phyloP scores from a whole-genome alignment of 352 stramenopile genomes.

The Pythium scleroteichum region DNA sequence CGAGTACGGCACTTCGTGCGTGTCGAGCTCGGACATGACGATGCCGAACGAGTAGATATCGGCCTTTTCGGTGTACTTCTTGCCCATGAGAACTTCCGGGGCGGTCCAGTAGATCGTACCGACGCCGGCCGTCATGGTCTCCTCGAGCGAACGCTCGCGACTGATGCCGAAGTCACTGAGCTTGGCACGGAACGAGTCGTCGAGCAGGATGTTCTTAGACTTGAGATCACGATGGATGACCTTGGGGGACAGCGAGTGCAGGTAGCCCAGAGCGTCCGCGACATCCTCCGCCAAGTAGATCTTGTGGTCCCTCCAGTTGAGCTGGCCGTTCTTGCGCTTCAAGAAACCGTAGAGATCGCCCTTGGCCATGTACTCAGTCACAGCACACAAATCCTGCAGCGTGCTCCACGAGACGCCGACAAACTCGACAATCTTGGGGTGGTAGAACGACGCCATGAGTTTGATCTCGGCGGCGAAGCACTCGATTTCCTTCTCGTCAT shows the following conservation, averaged over 20 bases:
- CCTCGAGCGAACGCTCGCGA: conserved; percentile 67
- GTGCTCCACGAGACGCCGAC: conserved; percentile 20
- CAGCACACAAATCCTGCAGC: conserved; percentile 14
- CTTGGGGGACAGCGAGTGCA: conserved; percentile 68
- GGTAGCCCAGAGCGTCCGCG: conserved; percentile 63
- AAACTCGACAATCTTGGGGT: conserved; percentile 20
- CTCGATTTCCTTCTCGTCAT: conserved; percentile 82
- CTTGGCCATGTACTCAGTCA: conserved; percentile 73
- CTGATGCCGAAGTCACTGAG: conserved; percentile 46
- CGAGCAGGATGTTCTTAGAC: conserved; percentile 18
- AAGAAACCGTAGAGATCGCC: conserved; percentile 74
- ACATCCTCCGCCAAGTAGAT: conserved; percentile 73
- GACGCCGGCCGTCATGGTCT: conserved; percentile 83
- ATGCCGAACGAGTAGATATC: conserved; percentile 19
- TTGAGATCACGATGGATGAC: conserved; percentile 59
- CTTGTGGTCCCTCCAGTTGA: conserved; percentile 75
- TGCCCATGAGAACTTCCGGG: conserved; percentile 75
- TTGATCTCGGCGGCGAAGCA: conserved; percentile 48
- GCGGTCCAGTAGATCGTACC: conserved; percentile 85
- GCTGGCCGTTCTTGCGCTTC: conserved; percentile 59
- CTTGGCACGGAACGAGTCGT: conserved; percentile 21
- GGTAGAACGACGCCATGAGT: conserved; percentile 18
- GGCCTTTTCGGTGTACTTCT: conserved; percentile 68
- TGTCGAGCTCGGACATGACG: conserved; percentile 18
- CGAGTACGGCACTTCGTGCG: conserved; percentile 68